These are phyloP conservation scores for Lathyrus oleraceus DNA, from an alignment of 306 rosid genomes.

Conservation along the genomic window DNA sequence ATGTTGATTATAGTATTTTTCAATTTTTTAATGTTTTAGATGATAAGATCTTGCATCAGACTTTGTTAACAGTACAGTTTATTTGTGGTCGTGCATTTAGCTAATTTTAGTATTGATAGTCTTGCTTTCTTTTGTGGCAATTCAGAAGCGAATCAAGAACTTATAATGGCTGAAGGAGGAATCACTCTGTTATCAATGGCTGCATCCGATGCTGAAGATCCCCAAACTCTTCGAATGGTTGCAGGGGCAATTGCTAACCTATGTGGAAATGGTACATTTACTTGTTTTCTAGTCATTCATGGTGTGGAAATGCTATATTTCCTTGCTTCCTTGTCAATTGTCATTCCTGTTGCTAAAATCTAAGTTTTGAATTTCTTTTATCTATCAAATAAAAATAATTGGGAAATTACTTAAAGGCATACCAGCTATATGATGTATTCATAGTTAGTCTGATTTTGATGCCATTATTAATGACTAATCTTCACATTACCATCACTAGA, in stretches of 20 bases:
- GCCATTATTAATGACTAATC: background rate
- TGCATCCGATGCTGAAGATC: constrained; percentile 96
- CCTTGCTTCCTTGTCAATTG: background rate
- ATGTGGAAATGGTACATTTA: constrained; percentile 84
- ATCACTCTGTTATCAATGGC: constrained; percentile 84
- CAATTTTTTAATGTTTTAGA: constrained; percentile 8
- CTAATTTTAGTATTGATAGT: constrained; percentile 24
- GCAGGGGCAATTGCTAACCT: constrained; percentile 97
- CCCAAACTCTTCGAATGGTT: constrained; percentile 98
- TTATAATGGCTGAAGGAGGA: constrained; percentile 92
- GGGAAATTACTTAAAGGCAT: constrained; percentile 17
- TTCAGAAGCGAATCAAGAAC: constrained; percentile 96
- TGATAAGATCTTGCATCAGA: constrained; percentile 22
- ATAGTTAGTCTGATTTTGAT: constrained; percentile 10
- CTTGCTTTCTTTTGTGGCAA: constrained; percentile 42
- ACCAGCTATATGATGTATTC: constrained; percentile 8
- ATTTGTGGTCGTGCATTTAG: constrained; percentile 9
- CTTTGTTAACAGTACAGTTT: constrained; percentile 28
- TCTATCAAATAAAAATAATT: constrained; percentile 13
- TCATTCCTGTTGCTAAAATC: constrained; percentile 1
- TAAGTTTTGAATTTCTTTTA: constrained; percentile 3
- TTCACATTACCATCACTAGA: constrained; percentile 4
- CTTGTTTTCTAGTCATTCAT: constrained; percentile 3
- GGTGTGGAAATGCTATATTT: background rate
- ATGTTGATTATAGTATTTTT: constrained; percentile 14